A percentile compares a stretch with the other conserved stretches of the same genome.
Evolutionary conservation across 768 basidiomycete genomes (phyloP).

Genomic region (Serendipita vermifera): DNA sequence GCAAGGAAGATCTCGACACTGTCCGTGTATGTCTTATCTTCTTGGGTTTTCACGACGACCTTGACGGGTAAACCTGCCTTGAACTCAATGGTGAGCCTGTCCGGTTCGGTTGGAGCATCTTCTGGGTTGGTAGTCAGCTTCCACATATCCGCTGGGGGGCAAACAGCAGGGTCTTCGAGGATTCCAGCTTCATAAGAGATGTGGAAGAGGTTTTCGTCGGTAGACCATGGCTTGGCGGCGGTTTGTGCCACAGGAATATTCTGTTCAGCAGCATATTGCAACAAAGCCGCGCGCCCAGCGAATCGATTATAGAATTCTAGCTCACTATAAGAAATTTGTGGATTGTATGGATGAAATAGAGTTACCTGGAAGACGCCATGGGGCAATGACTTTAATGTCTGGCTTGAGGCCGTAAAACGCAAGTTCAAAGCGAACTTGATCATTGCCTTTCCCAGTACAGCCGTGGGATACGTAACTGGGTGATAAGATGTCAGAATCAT

Average conservation of each 20-base stretch:
- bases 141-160: slow-evolving; percentile 97
- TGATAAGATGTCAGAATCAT: background rate
- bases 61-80: slow-evolving; percentile 75
- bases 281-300: slow-evolving; percentile 85
- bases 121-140: slow-evolving; percentile 82
- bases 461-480: slow-evolving; percentile 88
- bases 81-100: slow-evolving; percentile 78
- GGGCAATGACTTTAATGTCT: slow-evolving; percentile 96
- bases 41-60: slow-evolving; percentile 43
- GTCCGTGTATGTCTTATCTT: slow-evolving; percentile 63
- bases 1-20: slow-evolving; percentile 85
- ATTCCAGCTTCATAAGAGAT: slow-evolving; percentile 99
- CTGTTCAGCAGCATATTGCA: slow-evolving; percentile 77
- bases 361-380: slow-evolving; percentile 89
- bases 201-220: slow-evolving; percentile 99
- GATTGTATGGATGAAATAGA: slow-evolving; percentile 8
- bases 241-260: slow-evolving; percentile 91
- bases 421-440: slow-evolving; percentile 98
- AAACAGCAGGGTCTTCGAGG: slow-evolving; percentile 90
- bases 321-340: background rate
- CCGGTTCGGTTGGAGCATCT: slow-evolving; percentile 63
- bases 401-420: slow-evolving; percentile 98
- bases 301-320: slow-evolving; percentile 95
- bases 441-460: slow-evolving; percentile 99
- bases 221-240: slow-evolving; percentile 95